These are phyloP conservation scores for Xylaria cubensis DNA, from an alignment of 495 filamentous ascomycete species.

Conservation along the genomic window DNA sequence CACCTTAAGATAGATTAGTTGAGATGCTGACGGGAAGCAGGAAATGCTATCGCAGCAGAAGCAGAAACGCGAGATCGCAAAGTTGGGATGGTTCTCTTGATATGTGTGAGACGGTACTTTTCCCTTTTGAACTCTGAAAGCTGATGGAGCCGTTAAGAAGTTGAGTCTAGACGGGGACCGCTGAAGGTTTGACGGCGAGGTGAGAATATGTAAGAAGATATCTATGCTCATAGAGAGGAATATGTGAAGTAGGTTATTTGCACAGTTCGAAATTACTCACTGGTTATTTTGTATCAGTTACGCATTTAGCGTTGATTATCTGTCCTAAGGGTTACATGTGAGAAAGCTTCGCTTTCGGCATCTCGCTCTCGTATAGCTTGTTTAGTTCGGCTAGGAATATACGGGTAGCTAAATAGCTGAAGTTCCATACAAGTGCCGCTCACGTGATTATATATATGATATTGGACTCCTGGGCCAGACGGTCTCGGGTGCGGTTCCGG, in stretches of 20 bases:
- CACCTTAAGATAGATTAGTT: neutral
- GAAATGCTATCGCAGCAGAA: slow-evolving; percentile 38
- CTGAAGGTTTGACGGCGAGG: neutral
- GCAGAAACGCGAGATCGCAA: slow-evolving; percentile 31
- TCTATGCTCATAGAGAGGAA: neutral
- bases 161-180: neutral
- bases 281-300: neutral
- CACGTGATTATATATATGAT: too few relatives aligned
- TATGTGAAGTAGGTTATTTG: neutral
- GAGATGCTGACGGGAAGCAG: slow-evolving; percentile 23
- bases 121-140: neutral
- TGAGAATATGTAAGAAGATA: neutral
- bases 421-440: too few relatives aligned
- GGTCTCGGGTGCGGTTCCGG: too few relatives aligned
- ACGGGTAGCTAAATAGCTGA: too few relatives aligned
- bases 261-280: neutral
- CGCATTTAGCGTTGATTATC: neutral
- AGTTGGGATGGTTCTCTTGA: slow-evolving; percentile 21
- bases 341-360: too few relatives aligned
- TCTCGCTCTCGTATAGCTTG: too few relatives aligned
- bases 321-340: neutral
- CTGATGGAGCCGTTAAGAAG: neutral
- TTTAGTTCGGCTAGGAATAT: too few relatives aligned
- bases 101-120: neutral
- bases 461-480: too few relatives aligned